Evolutionary conservation across 805 yeast genomes (phyloP), one percentile per base, ranked within the genome.

Genomic region (Candida chilensis): DNA sequence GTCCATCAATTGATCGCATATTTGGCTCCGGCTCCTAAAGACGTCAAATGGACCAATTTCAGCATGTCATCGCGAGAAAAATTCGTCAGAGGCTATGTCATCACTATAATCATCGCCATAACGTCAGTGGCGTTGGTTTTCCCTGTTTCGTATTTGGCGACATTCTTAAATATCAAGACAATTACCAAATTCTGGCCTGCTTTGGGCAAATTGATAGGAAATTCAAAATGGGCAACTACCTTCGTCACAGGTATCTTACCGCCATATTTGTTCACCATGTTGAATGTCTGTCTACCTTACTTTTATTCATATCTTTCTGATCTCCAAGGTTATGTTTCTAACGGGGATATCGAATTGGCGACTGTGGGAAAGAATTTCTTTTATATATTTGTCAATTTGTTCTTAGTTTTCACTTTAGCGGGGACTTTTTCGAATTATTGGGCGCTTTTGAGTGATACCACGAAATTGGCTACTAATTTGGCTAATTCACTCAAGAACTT

Each of bases 191-290:
- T 72, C 34, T 74, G 78, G 76, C 79, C 79, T 3, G 69, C 63
- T 6, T 57, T 74, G 24, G 81, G 79, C 1, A 60, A 66, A n/a
- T 50, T 65, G 28, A 62, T 74, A 29, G 43, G 68, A 24, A 54
- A 63, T 28, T 72, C 74, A 18, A 64, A 68, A 28, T 61, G 69
- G 63, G 44, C 67, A 17, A 62, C 75, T 16, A 67, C 77, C 0
- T 52, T 72, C 29, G 77, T 74, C 15, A 72, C 79, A 4, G 80
- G 80, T 54, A 60, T 74, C 32, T 54, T 74, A 43, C 81, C 81
- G 10, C 77, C 81, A 9, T 62, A 72, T 33, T 64, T 74, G 32
- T 74, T 73, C 50, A 64, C 78, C 3, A 40, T 71, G 32, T 59
- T 74, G 43, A 74, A 72, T 43, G 55, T 70, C 17, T 50, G 54